Conservation (phyloP, 1,139 yeast species). For the Kodamaea derodonti region DNA sequence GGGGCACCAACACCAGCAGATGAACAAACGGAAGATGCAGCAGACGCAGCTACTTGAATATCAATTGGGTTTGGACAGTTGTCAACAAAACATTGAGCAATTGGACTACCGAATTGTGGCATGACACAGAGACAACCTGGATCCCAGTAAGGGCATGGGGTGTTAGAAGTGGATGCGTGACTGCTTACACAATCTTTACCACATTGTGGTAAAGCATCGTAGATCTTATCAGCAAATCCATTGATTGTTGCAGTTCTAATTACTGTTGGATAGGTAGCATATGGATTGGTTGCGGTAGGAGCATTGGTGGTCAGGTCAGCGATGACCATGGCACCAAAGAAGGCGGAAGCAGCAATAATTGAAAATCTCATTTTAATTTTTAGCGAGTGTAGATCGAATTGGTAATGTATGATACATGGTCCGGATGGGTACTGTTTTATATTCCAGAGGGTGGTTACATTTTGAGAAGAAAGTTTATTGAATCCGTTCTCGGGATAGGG, state of each 20-base stretch:
- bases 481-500: too few species aligned
- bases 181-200: conserved; percentile 39
- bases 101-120: conserved; percentile 41
- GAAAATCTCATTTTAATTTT: conserved; percentile 24
- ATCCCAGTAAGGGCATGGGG: conserved; percentile 55
- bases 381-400: not conserved
- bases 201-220: conserved; percentile 37
- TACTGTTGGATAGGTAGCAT: conserved; percentile 42
- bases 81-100: conserved; percentile 43
- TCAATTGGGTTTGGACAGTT: conserved; percentile 34
- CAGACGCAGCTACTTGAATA: conserved; percentile 33
- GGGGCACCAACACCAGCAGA: conserved; percentile 40
- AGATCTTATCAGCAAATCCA: conserved; percentile 52
- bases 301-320: conserved; percentile 11
- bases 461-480: too few species aligned
- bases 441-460: too few species aligned
- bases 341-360: conserved; percentile 9
- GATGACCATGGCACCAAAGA: conserved; percentile 5
- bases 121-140: conserved; percentile 53
- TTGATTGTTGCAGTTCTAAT: conserved; percentile 48
- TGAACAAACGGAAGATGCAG: conserved; percentile 40
- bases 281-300: conserved; percentile 16
- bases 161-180: conserved; percentile 20
- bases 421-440: too few species aligned
- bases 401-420: too few species aligned